Percentiles rank a stretch among this genome's conserved stretches.
These are phyloP conservation scores for Cystobasidium sp. DNA, from an alignment of 1,284 basidiomycete species.

Conservation along the genomic window DNA sequence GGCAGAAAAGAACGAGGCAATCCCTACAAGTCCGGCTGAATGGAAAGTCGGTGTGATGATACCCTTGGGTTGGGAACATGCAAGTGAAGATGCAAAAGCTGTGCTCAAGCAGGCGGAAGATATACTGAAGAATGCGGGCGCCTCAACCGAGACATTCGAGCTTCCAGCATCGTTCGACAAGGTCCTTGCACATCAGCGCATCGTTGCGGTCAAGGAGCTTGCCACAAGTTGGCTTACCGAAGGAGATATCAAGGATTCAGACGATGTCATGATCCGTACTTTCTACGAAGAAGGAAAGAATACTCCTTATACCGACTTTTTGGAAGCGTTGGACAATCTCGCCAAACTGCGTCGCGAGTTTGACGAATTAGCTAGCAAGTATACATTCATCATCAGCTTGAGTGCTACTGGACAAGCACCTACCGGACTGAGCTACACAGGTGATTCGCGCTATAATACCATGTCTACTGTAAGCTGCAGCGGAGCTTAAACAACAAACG, in stretches of 20 bases:
- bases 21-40: neutral
- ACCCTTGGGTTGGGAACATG: conserved; percentile 21
- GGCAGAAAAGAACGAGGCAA: neutral
- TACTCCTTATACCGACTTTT: neutral
- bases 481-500: neutral
- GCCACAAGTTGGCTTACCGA: conserved; percentile 13
- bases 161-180: conserved; percentile 23
- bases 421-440: conserved; percentile 24
- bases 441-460: conserved; percentile 35
- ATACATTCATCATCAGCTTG: conserved; percentile 25
- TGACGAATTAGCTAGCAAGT: conserved; percentile 23
- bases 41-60: conserved; percentile 20
- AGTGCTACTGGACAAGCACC: conserved; percentile 41
- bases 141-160: neutral
- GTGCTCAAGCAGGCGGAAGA: neutral
- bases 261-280: conserved; percentile 27
- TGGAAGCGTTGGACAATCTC: conserved; percentile 31
- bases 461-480: conserved; percentile 25
- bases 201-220: conserved; percentile 30
- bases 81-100: conserved; percentile 16
- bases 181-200: conserved; percentile 19
- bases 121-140: neutral
- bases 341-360: conserved; percentile 19
- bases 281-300: conserved; percentile 34
- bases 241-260: neutral